Evolutionary conservation across 2,329 filamentous ascomycete genomes (phyloP), one percentile per base, ranked within the genome.

Genomic region (Penicillium rolfsii): DNA sequence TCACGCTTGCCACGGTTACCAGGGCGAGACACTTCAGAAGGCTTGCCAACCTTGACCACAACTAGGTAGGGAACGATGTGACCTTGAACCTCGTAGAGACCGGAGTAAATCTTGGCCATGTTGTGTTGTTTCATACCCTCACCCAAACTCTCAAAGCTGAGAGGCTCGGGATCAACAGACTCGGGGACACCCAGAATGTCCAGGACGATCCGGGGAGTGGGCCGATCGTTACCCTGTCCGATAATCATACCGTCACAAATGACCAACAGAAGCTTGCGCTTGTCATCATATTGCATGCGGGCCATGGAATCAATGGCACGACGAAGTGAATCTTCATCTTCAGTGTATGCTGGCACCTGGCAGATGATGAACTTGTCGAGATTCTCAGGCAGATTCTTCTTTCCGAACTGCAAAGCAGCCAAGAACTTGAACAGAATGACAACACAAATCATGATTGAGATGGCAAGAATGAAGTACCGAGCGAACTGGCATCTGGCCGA

Each of bases 1-100:
- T 99, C 95, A 85, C 95, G 94, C 85, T 99, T 99, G 79, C 95
- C 95, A 84, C 95, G 91, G 82, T 99, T 99, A 76, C 95, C 95
- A 63, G 95, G 89, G 66, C 86, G 79, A 41, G 82, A 84, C 24
- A 90, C 88, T 75, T 91, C 89, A n/a, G 88, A 89, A 22, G 88
- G 88, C 76, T 90, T 91, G 81, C 95, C 95, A 68, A 98, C 87
- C 84, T 99, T 99, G 79, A 98, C 93, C 49, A 99, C 84, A 55
- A 99, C 95, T 76, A 99, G 77, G 86, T 97, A 99, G 24, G 95
- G 95, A 49, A 99, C 95, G 68, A 99, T 98, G 74, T 99, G 94
- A 65, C 95, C 95, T 74, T 97, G 91, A 6, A 97, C 93, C 79
- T 99, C 95, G 76, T 99, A 99, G 5, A 99, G 83, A 73, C 95